A percentile compares a stretch with the other conserved stretches of the same genome.
These are phyloP conservation scores for Chaetomium tenue DNA, from an alignment of 495 filamentous ascomycete genomes.

Conservation along the genomic window DNA sequence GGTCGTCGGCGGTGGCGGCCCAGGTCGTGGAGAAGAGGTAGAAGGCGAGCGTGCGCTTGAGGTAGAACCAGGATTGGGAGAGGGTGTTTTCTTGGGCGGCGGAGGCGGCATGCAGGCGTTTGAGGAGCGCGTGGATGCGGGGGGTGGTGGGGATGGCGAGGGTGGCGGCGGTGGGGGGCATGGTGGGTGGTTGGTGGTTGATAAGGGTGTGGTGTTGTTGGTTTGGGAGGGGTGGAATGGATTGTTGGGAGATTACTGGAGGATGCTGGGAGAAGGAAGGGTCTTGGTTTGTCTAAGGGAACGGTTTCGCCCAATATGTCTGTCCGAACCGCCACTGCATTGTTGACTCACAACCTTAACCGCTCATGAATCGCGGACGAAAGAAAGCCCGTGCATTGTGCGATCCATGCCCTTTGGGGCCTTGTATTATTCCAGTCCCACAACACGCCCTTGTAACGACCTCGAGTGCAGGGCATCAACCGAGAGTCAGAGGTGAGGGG, in stretches of 20 bases:
- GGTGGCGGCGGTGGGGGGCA: background rate
- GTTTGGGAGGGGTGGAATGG: background rate
- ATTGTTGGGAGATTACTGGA: no score
- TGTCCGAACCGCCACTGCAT: background rate
- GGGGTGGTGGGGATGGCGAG: constrained; percentile 10
- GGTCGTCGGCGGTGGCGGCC: constrained; percentile 9
- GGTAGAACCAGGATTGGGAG: constrained; percentile 11
- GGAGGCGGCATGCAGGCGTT: constrained; percentile 14
- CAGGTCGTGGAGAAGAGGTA: constrained; percentile 9
- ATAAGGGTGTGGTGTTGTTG: background rate
- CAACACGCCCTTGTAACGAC: background rate
- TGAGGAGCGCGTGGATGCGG: constrained; percentile 13
- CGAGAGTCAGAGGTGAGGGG: background rate
- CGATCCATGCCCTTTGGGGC: background rate
- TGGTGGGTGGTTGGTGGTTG: background rate
- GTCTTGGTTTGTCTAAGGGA: background rate
- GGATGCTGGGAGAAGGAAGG: no score
- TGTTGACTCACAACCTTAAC: background rate
- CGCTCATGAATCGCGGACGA: background rate
- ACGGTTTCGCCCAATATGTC: background rate
- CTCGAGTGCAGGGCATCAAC: background rate
- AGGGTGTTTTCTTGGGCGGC: constrained; percentile 3
- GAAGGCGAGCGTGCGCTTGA: constrained; percentile 12
- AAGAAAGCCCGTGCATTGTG: background rate
- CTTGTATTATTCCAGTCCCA: background rate